Conservation (phyloP, 1,284 basidiomycete species). For the Austroboletus novae-zelandiae region DNA sequence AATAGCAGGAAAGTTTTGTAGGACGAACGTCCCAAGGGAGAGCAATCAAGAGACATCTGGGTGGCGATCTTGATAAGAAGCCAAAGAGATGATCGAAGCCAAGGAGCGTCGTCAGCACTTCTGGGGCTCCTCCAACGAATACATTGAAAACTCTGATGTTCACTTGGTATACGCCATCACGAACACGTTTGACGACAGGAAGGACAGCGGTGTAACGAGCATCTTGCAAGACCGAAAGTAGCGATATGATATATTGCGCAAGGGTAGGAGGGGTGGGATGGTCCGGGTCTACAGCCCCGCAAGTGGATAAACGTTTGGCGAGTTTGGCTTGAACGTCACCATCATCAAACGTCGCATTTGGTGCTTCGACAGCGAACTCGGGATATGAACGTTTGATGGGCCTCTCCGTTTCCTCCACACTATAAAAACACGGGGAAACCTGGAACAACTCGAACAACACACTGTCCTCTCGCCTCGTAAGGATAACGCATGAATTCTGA, state of each 20-base stretch:
- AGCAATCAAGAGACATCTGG: too few relatives aligned
- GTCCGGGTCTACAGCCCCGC: conserved; percentile 16
- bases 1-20: conserved; percentile 11
- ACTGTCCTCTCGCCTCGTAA: background rate
- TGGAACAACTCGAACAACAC: background rate
- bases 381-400: conserved; percentile 12
- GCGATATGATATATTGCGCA: conserved; percentile 31
- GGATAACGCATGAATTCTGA: too few relatives aligned
- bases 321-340: conserved; percentile 8
- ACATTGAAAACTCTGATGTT: background rate
- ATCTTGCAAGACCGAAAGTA: conserved; percentile 30
- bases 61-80: too few relatives aligned
- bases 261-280: background rate
- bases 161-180: conserved; percentile 32
- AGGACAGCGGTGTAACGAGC: conserved; percentile 19
- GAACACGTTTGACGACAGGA: conserved; percentile 29
- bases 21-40: background rate
- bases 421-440: background rate
- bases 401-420: conserved; percentile 13
- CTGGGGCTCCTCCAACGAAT: too few relatives aligned
- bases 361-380: conserved; percentile 22
- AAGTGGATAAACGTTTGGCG: conserved; percentile 16
- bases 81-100: background rate
- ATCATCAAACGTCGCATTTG: conserved; percentile 13
- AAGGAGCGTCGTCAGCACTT: too few relatives aligned